Base-by-base conservation (phyloP, 306 rosid species). In the Inga laurina region DNA sequence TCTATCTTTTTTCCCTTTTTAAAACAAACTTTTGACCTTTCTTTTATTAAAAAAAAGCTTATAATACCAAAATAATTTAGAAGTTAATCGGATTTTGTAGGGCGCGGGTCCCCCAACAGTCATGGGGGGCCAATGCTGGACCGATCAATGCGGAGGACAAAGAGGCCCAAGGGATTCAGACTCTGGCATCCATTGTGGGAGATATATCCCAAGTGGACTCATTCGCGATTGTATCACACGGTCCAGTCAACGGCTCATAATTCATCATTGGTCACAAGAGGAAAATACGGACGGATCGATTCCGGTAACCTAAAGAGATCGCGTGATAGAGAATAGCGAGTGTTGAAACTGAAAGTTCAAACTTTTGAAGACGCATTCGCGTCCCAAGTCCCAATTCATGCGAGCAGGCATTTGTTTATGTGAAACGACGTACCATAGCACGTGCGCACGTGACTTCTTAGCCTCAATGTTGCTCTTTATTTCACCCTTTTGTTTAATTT, bases 361-460 rank as follows among this genome's bases (percentile, higher is more conserved):
- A 14, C 56, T 14, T 15, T 49, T 11, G 14, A 11, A 13, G 52
- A 11, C 57, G 59, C 62, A 56, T 56, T 56, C 7, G 62, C 32
- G 14, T n/a, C 65, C 5, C 88, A 82, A 88, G 85, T 85, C 89
- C 13, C 88, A 80, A 88, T 86, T 85, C 88, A 86, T 91, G 91
- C 90, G 82, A 64, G 64, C n/a, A 64, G 24, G 22, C 69, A 35
- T 79, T 80, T 52, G 56, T 87, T 84, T 82, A 67, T 35, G 77
- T 81, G 88, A 83, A 85, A 87, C 83, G 88, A 89, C 56, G 90
- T 89, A 82, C 92, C 86, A 65, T 54, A 74, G 62, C 93, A 93
- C 93, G 90, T 91, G 94, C 59, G 71, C 97, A 89, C 91, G 91
- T 90, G 97, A 86, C 74, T 13, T 76, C 79, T 76, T 77, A 82